Evolutionary conservation across 2,329 filamentous ascomycete species (phyloP).

Genomic region (Xylariaceae sp.): DNA sequence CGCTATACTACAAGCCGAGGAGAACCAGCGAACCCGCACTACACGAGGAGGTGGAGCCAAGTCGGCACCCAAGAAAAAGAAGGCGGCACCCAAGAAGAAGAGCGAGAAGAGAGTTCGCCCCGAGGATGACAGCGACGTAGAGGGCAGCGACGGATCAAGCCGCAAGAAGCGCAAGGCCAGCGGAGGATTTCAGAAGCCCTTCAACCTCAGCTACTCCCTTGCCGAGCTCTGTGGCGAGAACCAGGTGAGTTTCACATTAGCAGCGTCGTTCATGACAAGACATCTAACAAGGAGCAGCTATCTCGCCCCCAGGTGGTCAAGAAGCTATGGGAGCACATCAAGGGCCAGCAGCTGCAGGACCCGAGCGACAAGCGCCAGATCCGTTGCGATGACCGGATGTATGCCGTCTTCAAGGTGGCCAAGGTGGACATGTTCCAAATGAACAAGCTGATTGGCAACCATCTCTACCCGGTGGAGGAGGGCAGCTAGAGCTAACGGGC

Average conservation of each 20-base stretch:
- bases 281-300: constrained; percentile 50
- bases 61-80: constrained; percentile 55
- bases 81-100: constrained; percentile 63
- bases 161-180: constrained; percentile 75
- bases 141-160: constrained; percentile 54
- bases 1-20: constrained; percentile 84
- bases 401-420: constrained; percentile 85
- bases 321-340: constrained; percentile 94
- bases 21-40: constrained; percentile 71
- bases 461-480: constrained; percentile 83
- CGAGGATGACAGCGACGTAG: constrained; percentile 76
- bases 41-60: constrained; percentile 70
- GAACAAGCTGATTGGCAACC: constrained; percentile 91
- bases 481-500: constrained; percentile 26
- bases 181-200: constrained; percentile 88
- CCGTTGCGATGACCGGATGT: constrained; percentile 84
- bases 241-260: constrained; percentile 45
- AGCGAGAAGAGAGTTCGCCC: constrained; percentile 69
- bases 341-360: constrained; percentile 81
- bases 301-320: constrained; percentile 95
- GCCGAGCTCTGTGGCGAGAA: constrained; percentile 67
- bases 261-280: not conserved
- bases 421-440: constrained; percentile 98
- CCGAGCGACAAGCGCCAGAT: constrained; percentile 90
- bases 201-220: constrained; percentile 67